These are phyloP conservation scores for Trichosporon inkin DNA, from an alignment of 1,284 basidiomycete species.

Conservation along the genomic window DNA sequence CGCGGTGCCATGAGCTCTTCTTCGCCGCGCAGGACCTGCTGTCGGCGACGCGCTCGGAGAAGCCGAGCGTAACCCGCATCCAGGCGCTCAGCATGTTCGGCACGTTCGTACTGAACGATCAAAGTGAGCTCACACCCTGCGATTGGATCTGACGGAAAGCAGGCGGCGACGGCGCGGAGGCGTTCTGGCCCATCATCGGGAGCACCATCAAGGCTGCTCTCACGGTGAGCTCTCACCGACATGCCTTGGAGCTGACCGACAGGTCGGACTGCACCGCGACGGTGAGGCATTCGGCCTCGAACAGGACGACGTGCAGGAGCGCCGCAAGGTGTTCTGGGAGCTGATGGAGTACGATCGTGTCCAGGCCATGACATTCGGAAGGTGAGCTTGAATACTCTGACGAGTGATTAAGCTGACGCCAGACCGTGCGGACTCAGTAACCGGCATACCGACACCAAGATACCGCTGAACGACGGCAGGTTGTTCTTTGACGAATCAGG, in stretches of 20 bases:
- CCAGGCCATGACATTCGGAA: constrained; percentile 48
- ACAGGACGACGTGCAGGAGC: constrained; percentile 41
- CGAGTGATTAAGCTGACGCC: too few relatives aligned
- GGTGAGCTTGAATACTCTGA: too few relatives aligned
- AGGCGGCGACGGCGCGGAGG: constrained; percentile 43
- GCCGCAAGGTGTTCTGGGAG: constrained; percentile 49
- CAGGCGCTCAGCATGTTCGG: constrained; percentile 47
- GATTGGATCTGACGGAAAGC: not conserved
- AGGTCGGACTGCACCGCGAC: constrained; percentile 49
- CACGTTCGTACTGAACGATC: constrained; percentile 47
- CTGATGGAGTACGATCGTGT: constrained; percentile 46
- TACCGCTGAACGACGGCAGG: constrained; percentile 30
- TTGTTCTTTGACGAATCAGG: constrained; percentile 36
- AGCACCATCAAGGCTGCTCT: constrained; percentile 42
- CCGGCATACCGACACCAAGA: constrained; percentile 39
- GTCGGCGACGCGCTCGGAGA: constrained; percentile 17
- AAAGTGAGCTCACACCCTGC: not conserved
- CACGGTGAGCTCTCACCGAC: constrained; percentile 29
- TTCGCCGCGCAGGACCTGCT: constrained; percentile 11
- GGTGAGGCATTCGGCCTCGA: constrained; percentile 43
- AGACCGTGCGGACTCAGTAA: constrained; percentile 40
- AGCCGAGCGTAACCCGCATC: constrained; percentile 40
- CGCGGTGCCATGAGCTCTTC: constrained; percentile 40
- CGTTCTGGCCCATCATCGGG: constrained; percentile 49
- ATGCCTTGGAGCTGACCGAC: constrained; percentile 9